Percentiles rank a stretch among this genome's conserved stretches.
Conservation (phyloP, 164 flowering plant genomes). For the Vitis rotundifolia region DNA sequence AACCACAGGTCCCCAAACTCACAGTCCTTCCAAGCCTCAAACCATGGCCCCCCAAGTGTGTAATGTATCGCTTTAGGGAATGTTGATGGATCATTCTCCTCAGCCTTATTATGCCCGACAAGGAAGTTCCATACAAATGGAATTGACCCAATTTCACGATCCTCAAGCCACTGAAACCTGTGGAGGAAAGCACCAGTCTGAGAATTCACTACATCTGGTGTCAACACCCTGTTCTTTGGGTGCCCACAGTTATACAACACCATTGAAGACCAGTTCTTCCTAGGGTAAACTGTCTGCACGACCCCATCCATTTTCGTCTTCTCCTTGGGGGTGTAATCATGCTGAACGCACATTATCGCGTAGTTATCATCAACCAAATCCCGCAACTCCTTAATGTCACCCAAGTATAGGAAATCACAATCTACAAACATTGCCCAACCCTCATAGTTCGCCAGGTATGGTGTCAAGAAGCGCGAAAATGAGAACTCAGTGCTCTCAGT, state of each 20-base stretch:
- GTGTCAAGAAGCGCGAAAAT: conserved; percentile 78
- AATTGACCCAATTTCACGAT: conserved; percentile 78
- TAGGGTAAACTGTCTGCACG: conserved; percentile 83
- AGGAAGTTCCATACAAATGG: conserved; percentile 95
- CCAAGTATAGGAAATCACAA: conserved; percentile 84
- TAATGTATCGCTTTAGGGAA: conserved; percentile 87
- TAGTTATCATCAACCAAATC: conserved; percentile 76
- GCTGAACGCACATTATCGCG: conserved; percentile 96
- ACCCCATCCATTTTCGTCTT: conserved; percentile 93
- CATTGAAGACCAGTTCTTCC: conserved; percentile 98
- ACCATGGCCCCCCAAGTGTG: conserved; percentile 97
- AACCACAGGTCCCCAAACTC: conserved; percentile 89
- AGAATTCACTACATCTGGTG: conserved; percentile 75
- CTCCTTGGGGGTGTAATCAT: conserved; percentile 91
- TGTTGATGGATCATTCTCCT: conserved; percentile 53
- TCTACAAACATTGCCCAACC: conserved; percentile 98
- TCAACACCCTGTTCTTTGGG: conserved; percentile 65
- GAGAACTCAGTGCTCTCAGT: conserved; percentile 97
- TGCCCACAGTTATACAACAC: conserved; percentile 91
- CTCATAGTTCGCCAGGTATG: conserved; percentile 62
- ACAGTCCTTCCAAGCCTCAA: conserved; percentile 85
- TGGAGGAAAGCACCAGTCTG: conserved; percentile 88
- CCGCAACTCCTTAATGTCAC: conserved; percentile 72
- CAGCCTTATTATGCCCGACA: conserved; percentile 87
- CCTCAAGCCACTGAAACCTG: conserved; percentile 90